Evolutionary conservation across 352 stramenopile genomes (phyloP), one percentile per base, ranked within the genome.

Genomic region (Phytophthora macrochlamydospora): DNA sequence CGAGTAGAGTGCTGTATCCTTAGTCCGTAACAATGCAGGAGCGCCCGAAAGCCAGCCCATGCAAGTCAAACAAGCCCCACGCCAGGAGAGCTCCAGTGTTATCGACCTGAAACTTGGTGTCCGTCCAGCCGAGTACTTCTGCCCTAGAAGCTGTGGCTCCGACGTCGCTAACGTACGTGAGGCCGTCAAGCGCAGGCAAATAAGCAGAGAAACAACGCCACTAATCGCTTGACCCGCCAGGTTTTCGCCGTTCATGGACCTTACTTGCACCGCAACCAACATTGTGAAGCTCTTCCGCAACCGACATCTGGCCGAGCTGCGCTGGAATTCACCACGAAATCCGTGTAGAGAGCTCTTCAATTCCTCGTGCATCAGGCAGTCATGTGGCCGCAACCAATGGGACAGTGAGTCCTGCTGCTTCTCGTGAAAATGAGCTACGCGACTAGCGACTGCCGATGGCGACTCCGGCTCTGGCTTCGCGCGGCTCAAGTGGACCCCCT

Each of bases 331-430:
- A 40, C 35, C 35, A 40, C 35, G 35, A 11, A 11, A 40, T 40
- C 18, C 18, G 18, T 24, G 18, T 67, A 71, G 37, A 62, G 57
- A 51, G 43, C 18, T 24, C 18, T 24, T 24, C 18, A 24, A 24
- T 24, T 24, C 18, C 18, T 24, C 18, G 18, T 24, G 60, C 59
- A 58, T 65, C 51, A 35, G 53, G 43, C 43, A 43, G 31, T 51
- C 60, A 73, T 56, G 55, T 66, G 61, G 61, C 13, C 60, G 66
- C 66, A 74, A 74, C 61, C 55, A 53, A 28, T 52, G 45, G 61
- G 44, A 70, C 13, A 59, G 61, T 38, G 61, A 43, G 50, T 59
- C 56, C 66, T 56, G 56, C 62, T 66, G 56, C 50, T 73, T 14
- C 30, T 3, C 38, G 2, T 50, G 58, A 72, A 68, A 51, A 55